phyloP scores from a whole-genome alignment of 371 early-diverging fungal species.

The Mortierella sp. region DNA sequence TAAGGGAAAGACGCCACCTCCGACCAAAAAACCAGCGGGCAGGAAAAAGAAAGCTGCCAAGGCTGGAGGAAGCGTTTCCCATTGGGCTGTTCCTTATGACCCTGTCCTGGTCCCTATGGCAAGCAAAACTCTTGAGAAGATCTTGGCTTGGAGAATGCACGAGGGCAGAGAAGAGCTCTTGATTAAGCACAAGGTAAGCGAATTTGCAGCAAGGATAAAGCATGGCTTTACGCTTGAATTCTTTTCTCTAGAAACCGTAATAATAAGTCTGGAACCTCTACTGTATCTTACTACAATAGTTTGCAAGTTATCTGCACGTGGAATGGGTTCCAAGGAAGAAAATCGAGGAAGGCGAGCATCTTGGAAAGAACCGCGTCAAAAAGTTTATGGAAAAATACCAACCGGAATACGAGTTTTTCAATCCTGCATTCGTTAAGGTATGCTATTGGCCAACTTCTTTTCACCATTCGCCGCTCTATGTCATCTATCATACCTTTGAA shows the following conservation, averaged over 20 bases:
- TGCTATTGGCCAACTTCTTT: background rate
- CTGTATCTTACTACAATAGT: constrained; percentile 21
- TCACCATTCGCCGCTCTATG: background rate
- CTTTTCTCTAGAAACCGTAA: background rate
- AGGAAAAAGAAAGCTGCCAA: constrained; percentile 44
- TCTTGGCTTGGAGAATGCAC: constrained; percentile 71
- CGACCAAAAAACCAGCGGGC: constrained; percentile 33
- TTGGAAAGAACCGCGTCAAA: constrained; percentile 84
- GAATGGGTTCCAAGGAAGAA: constrained; percentile 83
- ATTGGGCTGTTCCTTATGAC: constrained; percentile 67
- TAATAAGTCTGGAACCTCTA: background rate
- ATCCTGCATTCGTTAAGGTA: constrained; percentile 63
- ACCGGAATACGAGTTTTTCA: constrained; percentile 69
- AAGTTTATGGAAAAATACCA: constrained; percentile 80
- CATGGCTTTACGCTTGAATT: background rate
- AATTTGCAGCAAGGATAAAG: background rate
- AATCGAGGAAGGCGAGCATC: constrained; percentile 75
- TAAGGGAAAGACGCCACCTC: constrained; percentile 48
- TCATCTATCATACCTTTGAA: background rate
- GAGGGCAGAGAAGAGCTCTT: constrained; percentile 62
- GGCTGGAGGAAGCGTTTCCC: constrained; percentile 33
- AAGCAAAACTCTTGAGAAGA: constrained; percentile 77
- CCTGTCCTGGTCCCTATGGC: constrained; percentile 81
- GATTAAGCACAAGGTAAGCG: constrained; percentile 80
- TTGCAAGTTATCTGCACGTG: constrained; percentile 82